A percentile compares a stretch with the other conserved stretches of the same genome.
These are phyloP conservation scores for Uronychia setigera DNA, from an alignment of 73 alveolate species.

Conservation along the genomic window DNA sequence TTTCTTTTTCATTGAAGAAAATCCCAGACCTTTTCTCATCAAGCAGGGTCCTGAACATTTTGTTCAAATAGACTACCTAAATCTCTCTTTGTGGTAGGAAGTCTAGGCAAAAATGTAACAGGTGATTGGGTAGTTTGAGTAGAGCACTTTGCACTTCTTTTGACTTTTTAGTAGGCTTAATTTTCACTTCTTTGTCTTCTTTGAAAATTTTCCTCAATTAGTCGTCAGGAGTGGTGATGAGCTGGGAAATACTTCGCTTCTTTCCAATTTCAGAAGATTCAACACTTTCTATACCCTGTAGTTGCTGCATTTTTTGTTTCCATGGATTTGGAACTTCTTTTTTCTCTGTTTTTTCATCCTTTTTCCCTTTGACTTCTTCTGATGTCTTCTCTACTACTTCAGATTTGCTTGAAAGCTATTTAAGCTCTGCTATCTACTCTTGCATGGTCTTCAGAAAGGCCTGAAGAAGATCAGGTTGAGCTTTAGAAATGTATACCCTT, in stretches of 20 bases:
- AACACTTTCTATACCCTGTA: neutral
- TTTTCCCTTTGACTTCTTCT: neutral
- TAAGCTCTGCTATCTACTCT: too few relatives aligned
- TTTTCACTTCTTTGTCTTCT: neutral
- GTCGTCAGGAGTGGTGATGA: neutral
- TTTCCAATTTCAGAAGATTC: neutral
- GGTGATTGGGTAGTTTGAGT: neutral
- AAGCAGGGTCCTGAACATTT: neutral
- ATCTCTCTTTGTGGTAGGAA: neutral
- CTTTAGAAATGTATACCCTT: neutral
- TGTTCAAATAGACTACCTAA: neutral
- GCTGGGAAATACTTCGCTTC: neutral
- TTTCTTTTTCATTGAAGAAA: neutral
- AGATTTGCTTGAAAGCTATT: too few relatives aligned
- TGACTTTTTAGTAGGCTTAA: neutral
- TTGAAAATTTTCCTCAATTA: neutral
- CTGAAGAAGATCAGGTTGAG: neutral
- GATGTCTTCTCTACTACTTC: neutral
- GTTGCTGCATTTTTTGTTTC: neutral
- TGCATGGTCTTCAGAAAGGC: neutral
- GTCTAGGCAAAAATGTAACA: neutral
- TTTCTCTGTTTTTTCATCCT: neutral
- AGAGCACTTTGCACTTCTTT: neutral
- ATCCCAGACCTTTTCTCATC: neutral
- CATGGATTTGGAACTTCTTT: neutral